phyloP scores from a whole-genome alignment of 176 grass and related monocot genomes.

The Rhynchospora tenuis region DNA sequence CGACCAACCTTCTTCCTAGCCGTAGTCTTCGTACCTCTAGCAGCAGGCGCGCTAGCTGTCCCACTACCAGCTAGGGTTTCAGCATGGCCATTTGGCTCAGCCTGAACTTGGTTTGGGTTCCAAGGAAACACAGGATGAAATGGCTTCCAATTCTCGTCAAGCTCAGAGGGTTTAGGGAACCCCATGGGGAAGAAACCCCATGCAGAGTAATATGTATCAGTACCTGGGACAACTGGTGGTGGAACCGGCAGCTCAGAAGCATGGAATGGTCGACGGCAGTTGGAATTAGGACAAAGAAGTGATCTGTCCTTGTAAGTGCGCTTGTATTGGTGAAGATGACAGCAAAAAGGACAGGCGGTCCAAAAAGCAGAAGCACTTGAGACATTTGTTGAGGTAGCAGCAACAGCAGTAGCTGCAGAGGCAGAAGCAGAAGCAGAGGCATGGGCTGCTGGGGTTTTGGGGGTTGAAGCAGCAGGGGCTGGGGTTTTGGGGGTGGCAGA shows the following conservation, averaged over 20 bases:
- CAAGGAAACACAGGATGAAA: slow-evolving; percentile 52
- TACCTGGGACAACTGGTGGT: slow-evolving; percentile 79
- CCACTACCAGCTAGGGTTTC: neutral
- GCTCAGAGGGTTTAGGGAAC: slow-evolving; percentile 54
- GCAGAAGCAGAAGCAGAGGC: slow-evolving; percentile 18
- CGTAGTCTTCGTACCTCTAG: slow-evolving; percentile 74
- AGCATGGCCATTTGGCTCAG: neutral
- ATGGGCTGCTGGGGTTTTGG: neutral
- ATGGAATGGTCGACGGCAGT: slow-evolving; percentile 52
- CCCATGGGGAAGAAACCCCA: slow-evolving; percentile 94
- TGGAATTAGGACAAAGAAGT: slow-evolving; percentile 62
- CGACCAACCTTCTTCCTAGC: slow-evolving; percentile 69
- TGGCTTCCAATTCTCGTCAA: slow-evolving; percentile 72
- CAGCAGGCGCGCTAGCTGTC: slow-evolving; percentile 22
- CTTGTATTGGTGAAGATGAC: slow-evolving; percentile 67
- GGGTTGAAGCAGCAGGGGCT: slow-evolving; percentile 23
- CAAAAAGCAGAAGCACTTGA: slow-evolving; percentile 51
- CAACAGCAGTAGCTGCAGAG: slow-evolving; percentile 13
- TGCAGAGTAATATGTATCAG: slow-evolving; percentile 76
- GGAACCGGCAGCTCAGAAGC: slow-evolving; percentile 55
- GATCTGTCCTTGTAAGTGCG: slow-evolving; percentile 41
- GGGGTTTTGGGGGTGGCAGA: slow-evolving; percentile 3
- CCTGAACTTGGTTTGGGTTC: slow-evolving; percentile 35
- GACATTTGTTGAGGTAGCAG: slow-evolving; percentile 18
- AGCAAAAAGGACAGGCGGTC: slow-evolving; percentile 85